Percentiles rank a stretch among this genome's conserved stretches.
Evolutionary conservation across 116 monocot species (phyloP).

Genomic region (Papilionanthe hybrid): DNA sequence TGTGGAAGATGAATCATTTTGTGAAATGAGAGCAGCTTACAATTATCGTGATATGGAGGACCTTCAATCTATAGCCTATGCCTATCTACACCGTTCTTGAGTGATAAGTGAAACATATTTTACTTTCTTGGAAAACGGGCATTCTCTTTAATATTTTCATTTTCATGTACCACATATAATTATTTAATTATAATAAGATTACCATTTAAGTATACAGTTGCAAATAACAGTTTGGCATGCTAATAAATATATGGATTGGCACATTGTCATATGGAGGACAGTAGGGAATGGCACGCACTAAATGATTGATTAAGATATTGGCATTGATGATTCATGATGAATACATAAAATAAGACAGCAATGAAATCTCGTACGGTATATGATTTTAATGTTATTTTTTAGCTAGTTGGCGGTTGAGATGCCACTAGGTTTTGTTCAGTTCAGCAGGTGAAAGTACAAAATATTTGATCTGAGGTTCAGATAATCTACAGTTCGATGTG

Average conservation of each 20-base stretch:
- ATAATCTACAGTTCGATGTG: background rate
- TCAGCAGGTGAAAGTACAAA: constrained; percentile 1
- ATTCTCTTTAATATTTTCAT: background rate
- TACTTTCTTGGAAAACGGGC: background rate
- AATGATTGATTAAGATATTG: constrained; percentile 5
- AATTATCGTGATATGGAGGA: constrained; percentile 31
- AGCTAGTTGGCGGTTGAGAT: background rate
- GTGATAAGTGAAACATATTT: constrained; percentile 1
- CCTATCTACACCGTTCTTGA: constrained; percentile 29
- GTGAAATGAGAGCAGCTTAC: constrained; percentile 6
- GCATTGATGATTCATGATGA: constrained; percentile 1
- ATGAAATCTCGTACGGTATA: constrained; percentile 1
- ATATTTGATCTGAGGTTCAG: background rate
- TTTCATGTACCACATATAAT: background rate
- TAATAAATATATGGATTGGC: too few species aligned
- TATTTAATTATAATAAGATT: background rate
- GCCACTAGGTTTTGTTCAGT: background rate
- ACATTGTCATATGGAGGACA: background rate
- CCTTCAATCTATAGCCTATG: constrained; percentile 38
- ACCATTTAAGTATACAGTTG: background rate
- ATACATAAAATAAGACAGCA: background rate
- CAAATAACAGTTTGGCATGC: background rate
- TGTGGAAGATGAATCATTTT: constrained; percentile 12
- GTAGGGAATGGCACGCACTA: constrained; percentile 3
- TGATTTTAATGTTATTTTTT: background rate